phyloP scores from a whole-genome alignment of 2,329 filamentous ascomycete species.

The Verticillium longisporum region DNA sequence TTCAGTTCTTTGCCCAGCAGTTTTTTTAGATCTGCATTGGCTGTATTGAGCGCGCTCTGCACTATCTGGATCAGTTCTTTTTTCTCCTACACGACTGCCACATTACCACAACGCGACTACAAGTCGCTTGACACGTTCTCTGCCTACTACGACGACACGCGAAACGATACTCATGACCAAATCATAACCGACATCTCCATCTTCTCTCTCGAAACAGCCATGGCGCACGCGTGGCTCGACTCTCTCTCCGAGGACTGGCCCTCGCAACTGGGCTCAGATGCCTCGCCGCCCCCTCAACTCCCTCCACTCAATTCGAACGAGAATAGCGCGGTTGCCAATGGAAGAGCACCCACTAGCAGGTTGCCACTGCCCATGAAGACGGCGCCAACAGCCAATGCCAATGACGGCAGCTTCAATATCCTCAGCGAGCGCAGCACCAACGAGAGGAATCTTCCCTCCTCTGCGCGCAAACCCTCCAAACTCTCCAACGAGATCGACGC shows the following conservation, averaged over 20 bases:
- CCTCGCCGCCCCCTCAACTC: conserved; percentile 33
- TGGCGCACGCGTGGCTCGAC: conserved; percentile 72
- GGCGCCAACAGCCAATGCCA: conserved; percentile 6
- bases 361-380: conserved; percentile 29
- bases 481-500: conserved; percentile 33
- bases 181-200: conserved; percentile 5
- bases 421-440: conserved; percentile 58
- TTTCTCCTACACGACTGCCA: background rate
- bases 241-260: conserved; percentile 81
- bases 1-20: background rate
- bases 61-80: background rate
- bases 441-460: conserved; percentile 49
- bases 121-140: background rate
- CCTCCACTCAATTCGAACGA: conserved; percentile 27
- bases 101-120: background rate
- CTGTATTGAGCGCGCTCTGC: background rate
- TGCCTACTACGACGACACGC: background rate
- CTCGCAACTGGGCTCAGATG: conserved; percentile 49
- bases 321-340: conserved; percentile 17
- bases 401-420: conserved; percentile 34
- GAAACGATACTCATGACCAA: background rate
- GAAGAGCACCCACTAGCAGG: conserved; percentile 27
- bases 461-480: conserved; percentile 38
- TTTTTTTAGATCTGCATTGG: background rate
- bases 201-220: conserved; percentile 21